These are phyloP conservation scores for Bremia lactucae DNA, from an alignment of 352 stramenopile species.

Conservation along the genomic window DNA sequence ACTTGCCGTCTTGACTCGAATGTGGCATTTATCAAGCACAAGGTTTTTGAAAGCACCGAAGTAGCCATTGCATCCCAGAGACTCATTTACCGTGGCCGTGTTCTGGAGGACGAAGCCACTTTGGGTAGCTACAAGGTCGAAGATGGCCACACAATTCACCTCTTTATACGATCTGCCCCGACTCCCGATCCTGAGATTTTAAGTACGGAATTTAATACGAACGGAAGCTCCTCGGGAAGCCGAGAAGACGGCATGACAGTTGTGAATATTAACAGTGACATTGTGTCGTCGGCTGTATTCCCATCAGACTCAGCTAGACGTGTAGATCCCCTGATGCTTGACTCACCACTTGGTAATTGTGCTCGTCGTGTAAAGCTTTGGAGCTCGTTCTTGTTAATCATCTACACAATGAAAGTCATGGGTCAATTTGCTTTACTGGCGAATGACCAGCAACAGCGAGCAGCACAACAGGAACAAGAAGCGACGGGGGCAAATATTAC, in stretches of 20 bases:
- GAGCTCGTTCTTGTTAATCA: slow-evolving; percentile 82
- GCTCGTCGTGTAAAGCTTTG: slow-evolving; percentile 79
- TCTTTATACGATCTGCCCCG: slow-evolving; percentile 74
- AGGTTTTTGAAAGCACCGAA: slow-evolving; percentile 64
- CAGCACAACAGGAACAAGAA: slow-evolving; percentile 22
- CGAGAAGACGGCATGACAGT: slow-evolving; percentile 49
- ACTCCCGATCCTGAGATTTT: slow-evolving; percentile 50
- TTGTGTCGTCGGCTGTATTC: slow-evolving; percentile 77
- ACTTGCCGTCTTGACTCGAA: slow-evolving; percentile 51
- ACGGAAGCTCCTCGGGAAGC: slow-evolving; percentile 10
- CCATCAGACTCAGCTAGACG: slow-evolving; percentile 69
- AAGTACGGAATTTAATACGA: slow-evolving; percentile 26
- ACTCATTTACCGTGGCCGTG: slow-evolving; percentile 86
- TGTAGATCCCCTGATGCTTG: slow-evolving; percentile 80
- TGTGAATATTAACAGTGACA: slow-evolving; percentile 73
- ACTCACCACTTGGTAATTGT: slow-evolving; percentile 72
- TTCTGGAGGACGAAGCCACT: slow-evolving; percentile 70
- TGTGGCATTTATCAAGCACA: slow-evolving; percentile 52
- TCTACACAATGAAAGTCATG: slow-evolving; percentile 87
- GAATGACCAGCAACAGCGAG: slow-evolving; percentile 65
- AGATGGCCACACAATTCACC: slow-evolving; percentile 85
- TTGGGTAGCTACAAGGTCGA: slow-evolving; percentile 85
- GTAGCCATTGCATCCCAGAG: slow-evolving; percentile 64
- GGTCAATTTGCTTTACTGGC: slow-evolving; percentile 73
- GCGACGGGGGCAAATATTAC: slow-evolving; percentile 19